Percentiles rank a stretch among this genome's conserved stretches.
Evolutionary conservation across 208 protist genomes (phyloP).

Genomic region (Trichomonas gallinae): DNA sequence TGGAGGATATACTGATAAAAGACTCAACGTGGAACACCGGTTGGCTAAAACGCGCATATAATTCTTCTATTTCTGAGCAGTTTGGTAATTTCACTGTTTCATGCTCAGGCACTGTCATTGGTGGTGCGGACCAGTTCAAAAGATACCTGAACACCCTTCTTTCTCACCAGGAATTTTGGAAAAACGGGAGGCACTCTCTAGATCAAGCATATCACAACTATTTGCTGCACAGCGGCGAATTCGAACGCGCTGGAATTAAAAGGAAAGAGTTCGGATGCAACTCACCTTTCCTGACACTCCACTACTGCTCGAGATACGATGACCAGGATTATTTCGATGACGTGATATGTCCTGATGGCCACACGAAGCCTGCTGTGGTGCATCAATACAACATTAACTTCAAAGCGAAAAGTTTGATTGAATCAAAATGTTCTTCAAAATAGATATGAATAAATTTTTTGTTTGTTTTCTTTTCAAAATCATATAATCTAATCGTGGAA

Average conservation of each 20-base stretch:
- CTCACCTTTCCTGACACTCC: background rate
- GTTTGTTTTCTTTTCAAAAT: no score
- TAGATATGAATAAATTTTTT: no score
- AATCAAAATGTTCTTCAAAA: no score
- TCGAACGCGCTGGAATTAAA: background rate
- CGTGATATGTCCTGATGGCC: background rate
- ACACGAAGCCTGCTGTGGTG: background rate
- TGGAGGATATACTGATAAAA: background rate
- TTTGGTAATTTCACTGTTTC: background rate
- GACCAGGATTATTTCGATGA: background rate
- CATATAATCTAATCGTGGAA: no score
- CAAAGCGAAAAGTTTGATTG: background rate
- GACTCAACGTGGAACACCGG: background rate
- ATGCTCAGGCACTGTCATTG: background rate
- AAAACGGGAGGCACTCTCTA: background rate
- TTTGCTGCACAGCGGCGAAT: background rate
- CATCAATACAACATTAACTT: background rate
- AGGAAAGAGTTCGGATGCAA: background rate
- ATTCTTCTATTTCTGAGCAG: background rate
- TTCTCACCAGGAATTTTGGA: background rate
- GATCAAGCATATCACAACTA: conserved; percentile 15
- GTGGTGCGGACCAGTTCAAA: background rate
- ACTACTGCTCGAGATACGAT: background rate
- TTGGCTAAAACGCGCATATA: background rate
- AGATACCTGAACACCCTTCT: background rate